Conservation (phyloP, 805 yeast species). For the Wickerhamomyces bovis region DNA sequence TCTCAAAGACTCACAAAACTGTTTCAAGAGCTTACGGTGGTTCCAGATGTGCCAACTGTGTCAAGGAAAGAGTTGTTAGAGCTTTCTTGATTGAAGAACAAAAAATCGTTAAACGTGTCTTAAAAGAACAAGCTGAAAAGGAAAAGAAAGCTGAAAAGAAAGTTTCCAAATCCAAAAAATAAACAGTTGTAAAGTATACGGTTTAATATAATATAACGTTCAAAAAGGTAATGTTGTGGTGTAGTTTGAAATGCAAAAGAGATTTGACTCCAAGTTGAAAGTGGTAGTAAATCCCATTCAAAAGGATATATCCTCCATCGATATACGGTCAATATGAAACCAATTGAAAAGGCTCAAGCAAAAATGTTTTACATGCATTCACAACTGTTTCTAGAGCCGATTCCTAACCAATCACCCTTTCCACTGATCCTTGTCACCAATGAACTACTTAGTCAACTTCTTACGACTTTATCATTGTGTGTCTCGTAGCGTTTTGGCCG, state of each 20-base stretch:
- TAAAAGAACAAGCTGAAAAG: conserved; percentile 92
- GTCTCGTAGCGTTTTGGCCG: conserved; percentile 2
- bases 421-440: too few relatives aligned
- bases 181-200: conserved; percentile 12
- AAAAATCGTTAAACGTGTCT: conserved; percentile 98
- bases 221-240: conserved; percentile 8
- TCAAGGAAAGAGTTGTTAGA: conserved; percentile 98
- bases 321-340: too few relatives aligned
- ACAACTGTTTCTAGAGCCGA: too few relatives aligned
- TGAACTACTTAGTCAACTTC: too few relatives aligned
- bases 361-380: too few relatives aligned
- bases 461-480: conserved; percentile 1
- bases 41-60: conserved; percentile 96
- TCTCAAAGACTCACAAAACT: conserved; percentile 95
- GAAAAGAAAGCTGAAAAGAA: conserved; percentile 59
- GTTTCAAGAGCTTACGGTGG: conserved; percentile 99
- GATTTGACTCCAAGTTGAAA: too few relatives aligned
- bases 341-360: too few relatives aligned
- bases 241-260: neutral
- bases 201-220: conserved; percentile 13
- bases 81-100: conserved; percentile 99
- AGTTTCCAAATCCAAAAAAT: conserved; percentile 27
- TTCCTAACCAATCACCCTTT: too few relatives aligned
- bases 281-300: too few relatives aligned
- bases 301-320: too few relatives aligned